These are phyloP conservation scores for Phytopythium vexans DNA, from an alignment of 352 stramenopile genomes.

Conservation along the genomic window DNA sequence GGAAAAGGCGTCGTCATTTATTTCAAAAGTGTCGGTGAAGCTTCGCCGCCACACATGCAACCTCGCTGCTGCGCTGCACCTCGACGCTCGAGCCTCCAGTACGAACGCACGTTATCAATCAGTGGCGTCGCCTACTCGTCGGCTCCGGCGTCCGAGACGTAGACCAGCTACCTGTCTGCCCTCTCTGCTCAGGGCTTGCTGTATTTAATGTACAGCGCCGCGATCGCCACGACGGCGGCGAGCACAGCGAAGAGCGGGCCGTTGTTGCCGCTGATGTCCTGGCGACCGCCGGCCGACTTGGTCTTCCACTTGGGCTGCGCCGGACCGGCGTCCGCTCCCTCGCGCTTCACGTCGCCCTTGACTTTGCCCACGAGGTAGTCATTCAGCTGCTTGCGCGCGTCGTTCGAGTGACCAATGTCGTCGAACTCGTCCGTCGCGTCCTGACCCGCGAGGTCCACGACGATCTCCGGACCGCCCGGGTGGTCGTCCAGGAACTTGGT, in stretches of 20 bases:
- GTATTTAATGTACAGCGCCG: slow-evolving; percentile 69
- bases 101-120: too few species aligned
- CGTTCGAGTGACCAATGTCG: slow-evolving; percentile 97
- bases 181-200: slow-evolving; percentile 1
- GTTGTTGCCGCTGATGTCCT: slow-evolving; percentile 63
- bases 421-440: slow-evolving; percentile 94
- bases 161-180: too few species aligned
- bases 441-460: slow-evolving; percentile 93
- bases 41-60: too few species aligned
- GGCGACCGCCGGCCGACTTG: slow-evolving; percentile 38
- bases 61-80: too few species aligned
- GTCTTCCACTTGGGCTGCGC: slow-evolving; percentile 10
- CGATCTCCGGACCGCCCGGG: slow-evolving; percentile 97
- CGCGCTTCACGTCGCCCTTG: slow-evolving; percentile 62
- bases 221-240: slow-evolving; percentile 36
- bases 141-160: too few species aligned
- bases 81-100: too few species aligned
- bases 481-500: slow-evolving; percentile 98
- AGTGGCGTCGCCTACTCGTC: too few species aligned
- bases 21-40: too few species aligned
- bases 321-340: slow-evolving; percentile 11
- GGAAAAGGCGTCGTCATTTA: too few species aligned
- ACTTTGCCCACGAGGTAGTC: slow-evolving; percentile 92
- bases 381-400: slow-evolving; percentile 92
- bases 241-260: slow-evolving; percentile 50